phyloP scores from a whole-genome alignment of 768 basidiomycete species.

The Filobasidium floriforme region DNA sequence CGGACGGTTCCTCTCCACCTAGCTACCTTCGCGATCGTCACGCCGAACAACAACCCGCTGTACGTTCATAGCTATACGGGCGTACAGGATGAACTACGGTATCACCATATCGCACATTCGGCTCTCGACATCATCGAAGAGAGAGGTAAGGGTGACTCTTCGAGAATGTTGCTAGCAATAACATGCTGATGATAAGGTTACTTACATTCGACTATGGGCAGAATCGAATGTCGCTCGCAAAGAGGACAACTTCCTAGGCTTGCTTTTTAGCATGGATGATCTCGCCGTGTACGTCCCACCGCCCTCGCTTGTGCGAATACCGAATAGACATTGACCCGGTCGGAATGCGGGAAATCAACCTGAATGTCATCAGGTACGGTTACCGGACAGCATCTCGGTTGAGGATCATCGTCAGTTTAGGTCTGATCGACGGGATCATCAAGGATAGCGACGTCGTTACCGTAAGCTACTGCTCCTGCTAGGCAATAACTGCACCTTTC shows the following conservation, averaged over 20 bases:
- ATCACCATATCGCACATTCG: slow-evolving; percentile 41
- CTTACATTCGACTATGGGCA: background rate
- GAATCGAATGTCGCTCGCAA: slow-evolving; percentile 19
- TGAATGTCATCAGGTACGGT: slow-evolving; percentile 32
- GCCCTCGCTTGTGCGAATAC: background rate
- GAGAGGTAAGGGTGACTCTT: slow-evolving; percentile 31
- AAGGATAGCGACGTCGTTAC: slow-evolving; percentile 42
- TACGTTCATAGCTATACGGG: slow-evolving; percentile 42
- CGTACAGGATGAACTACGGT: slow-evolving; percentile 36
- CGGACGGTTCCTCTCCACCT: slow-evolving; percentile 35
- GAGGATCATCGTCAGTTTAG: slow-evolving; percentile 40
- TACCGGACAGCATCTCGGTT: slow-evolving; percentile 40
- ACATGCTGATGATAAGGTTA: background rate
- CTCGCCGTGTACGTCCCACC: slow-evolving; percentile 41
- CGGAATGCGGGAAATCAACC: background rate
- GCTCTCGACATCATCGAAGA: slow-evolving; percentile 44
- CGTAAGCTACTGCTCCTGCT: slow-evolving; percentile 22
- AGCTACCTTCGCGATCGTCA: slow-evolving; percentile 39
- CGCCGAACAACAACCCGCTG: slow-evolving; percentile 37
- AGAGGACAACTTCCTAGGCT: slow-evolving; percentile 40
- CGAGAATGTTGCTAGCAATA: background rate
- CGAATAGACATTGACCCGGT: too few relatives aligned
- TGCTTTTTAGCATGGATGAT: slow-evolving; percentile 44
- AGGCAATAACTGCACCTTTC: too few relatives aligned
- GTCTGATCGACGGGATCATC: slow-evolving; percentile 42